phyloP scores from a whole-genome alignment of 768 basidiomycete species.

The Mycena filopes region DNA sequence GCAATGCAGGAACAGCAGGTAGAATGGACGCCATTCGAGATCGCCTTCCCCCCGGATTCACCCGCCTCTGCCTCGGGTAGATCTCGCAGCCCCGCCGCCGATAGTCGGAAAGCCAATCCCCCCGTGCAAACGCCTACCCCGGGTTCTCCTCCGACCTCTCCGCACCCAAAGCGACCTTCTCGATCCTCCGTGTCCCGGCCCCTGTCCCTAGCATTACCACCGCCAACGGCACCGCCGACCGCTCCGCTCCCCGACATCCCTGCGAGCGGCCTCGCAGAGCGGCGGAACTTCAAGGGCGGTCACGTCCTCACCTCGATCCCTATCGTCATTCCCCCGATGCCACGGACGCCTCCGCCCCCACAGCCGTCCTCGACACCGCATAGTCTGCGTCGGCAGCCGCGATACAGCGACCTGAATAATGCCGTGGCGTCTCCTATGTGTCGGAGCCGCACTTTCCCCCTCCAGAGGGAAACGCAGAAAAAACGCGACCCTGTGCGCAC shows the following conservation, averaged over 20 bases:
- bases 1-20: constrained; percentile 6
- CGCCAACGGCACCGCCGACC: not conserved
- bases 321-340: constrained; percentile 29
- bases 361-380: not conserved
- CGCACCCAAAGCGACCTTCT: not conserved
- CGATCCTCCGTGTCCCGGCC: not conserved
- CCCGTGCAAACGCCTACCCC: not conserved
- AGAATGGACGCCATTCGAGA: constrained; percentile 10
- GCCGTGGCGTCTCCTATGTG: constrained; percentile 9
- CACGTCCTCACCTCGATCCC: constrained; percentile 1
- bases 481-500: not conserved
- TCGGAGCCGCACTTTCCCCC: constrained; percentile 19
- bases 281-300: constrained; percentile 16
- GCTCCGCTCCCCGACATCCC: constrained; percentile 10
- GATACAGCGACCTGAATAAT: constrained; percentile 4
- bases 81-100: constrained; percentile 7
- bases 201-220: not conserved
- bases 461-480: not conserved
- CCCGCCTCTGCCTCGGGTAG: constrained; percentile 2
- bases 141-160: constrained; percentile 2
- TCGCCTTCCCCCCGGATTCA: constrained; percentile 16
- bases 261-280: constrained; percentile 1
- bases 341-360: constrained; percentile 24
- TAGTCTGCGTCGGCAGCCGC: constrained; percentile 10
- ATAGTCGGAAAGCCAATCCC: not conserved